Base-by-base conservation (phyloP, 1,284 basidiomycete species). In the Pseudozyma thailandica region DNA sequence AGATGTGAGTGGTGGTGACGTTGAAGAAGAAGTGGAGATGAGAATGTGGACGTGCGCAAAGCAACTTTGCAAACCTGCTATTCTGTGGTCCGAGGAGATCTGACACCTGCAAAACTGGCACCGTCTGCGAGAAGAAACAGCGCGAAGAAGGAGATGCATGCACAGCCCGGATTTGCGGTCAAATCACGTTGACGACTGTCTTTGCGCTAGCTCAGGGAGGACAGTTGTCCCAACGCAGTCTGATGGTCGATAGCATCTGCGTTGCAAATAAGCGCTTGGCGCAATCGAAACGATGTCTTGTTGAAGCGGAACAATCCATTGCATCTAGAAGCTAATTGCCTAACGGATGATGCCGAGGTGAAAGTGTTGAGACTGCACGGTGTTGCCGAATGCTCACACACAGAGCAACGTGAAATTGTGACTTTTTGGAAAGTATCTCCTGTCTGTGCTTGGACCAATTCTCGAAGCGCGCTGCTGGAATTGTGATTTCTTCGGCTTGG, bases 381-480 rank as follows among this genome's bases (percentile, higher is more conserved):
- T 10, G 33, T 37, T 37, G 53, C 43, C 43, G 42, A 38, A 31
- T 20, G 21, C 33, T 16, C 49, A 37, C n/a, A n/a, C n/a, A n/a
- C n/a, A n/a, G n/a, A n/a, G n/a, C n/a, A 35, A 9, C 42, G 9
- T 21, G 38, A 31, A 30, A 31, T 21, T 43, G 41, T 21, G 35
- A 33, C 21, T 44, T 46, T 42, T 48, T 18, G 20, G 23, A 43
- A 38, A 31, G 33, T 16, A 21, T 21, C n/a, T 31, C 8, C 30
- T 8, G 13, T 21, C 16, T 21, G 48, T 58, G 44, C 50, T 51
- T 52, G 41, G 58, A 54, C 58, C 58, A 61, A 20, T 20, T 28
- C 18, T 31, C 12, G 18, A 23, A 2, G 20, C 18, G 15, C n/a
- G 33, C 18, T 21, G 6, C 4, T 21, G 10, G 8, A 47, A 26